Conservation (phyloP, 805 yeast species). For the Kluyveromyces lactis region DNA sequence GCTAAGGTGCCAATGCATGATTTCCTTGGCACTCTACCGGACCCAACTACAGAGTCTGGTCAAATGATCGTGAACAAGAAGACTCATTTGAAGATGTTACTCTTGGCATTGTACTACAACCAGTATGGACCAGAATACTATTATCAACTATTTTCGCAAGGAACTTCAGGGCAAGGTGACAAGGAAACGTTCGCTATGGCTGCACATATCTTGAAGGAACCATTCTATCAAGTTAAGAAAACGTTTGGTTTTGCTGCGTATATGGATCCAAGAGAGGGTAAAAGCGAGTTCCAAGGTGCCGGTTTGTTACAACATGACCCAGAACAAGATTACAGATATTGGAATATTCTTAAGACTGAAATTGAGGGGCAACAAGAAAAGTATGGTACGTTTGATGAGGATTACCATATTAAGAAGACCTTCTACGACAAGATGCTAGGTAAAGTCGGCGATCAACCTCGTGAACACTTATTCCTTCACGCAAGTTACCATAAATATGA, state of each 20-base stretch:
- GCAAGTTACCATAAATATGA: conserved; percentile 32
- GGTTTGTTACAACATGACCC: conserved; percentile 40
- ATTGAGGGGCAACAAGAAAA: conserved; percentile 6
- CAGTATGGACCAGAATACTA: conserved; percentile 57
- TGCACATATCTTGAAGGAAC: conserved; percentile 41
- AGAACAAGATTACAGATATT: conserved; percentile 37
- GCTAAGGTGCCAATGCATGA: conserved; percentile 44
- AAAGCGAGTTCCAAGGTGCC: conserved; percentile 32
- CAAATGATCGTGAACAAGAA: conserved; percentile 55
- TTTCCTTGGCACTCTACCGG: conserved; percentile 55
- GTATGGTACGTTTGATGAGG: conserved; percentile 10
- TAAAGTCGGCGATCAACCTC: conserved; percentile 8
- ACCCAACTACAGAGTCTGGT: conserved; percentile 65
- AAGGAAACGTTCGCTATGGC: conserved; percentile 71
- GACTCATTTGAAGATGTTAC: conserved; percentile 47
- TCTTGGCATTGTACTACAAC: conserved; percentile 58
- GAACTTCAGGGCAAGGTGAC: conserved; percentile 73
- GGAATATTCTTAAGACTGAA: background rate
- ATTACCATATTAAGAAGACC: conserved; percentile 10
- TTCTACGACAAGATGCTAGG: conserved; percentile 10
- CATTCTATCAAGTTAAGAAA: conserved; percentile 45
- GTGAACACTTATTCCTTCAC: conserved; percentile 30
- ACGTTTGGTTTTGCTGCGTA: conserved; percentile 33
- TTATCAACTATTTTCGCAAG: conserved; percentile 63
- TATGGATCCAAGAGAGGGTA: conserved; percentile 9